Conservation (phyloP, 805 yeast genomes). For the Kuraishia piskuri region DNA sequence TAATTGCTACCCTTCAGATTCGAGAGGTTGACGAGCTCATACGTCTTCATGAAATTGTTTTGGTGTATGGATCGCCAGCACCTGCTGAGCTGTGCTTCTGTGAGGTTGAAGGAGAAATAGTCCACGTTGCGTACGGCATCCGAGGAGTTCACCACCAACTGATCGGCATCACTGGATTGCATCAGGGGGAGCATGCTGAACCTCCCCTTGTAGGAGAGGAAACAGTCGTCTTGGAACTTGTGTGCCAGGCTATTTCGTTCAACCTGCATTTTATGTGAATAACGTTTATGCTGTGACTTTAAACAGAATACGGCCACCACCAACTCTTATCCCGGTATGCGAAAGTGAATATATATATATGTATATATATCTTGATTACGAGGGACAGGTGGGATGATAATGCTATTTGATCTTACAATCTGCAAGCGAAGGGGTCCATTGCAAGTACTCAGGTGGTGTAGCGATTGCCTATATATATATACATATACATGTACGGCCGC, state of each 20-base stretch:
- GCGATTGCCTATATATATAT: not conserved
- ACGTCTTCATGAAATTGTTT: constrained; percentile 25
- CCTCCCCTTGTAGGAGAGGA: not conserved
- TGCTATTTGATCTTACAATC: not conserved
- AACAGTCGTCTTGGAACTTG: constrained; percentile 2
- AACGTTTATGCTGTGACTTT: not conserved
- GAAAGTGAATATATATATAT: not conserved
- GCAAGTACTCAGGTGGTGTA: not conserved
- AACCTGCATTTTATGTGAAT: not conserved
- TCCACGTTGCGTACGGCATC: constrained; percentile 21
- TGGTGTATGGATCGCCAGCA: constrained; percentile 33
- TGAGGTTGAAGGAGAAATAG: constrained; percentile 28
- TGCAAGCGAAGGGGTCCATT: not conserved
- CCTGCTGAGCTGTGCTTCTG: constrained; percentile 25
- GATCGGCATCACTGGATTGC: not conserved
- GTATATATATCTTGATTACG: no score
- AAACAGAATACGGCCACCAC: not conserved
- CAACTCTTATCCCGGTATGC: not conserved
- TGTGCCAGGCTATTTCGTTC: not conserved
- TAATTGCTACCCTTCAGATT: constrained; percentile 12
- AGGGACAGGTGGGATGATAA: not conserved
- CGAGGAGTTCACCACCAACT: not conserved
- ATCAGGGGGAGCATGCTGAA: not conserved
- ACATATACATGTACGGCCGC: no score
- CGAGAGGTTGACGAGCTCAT: constrained; percentile 20